Evolutionary conservation across 352 stramenopile genomes (phyloP).

Genomic region (Phytophthora fragariaefolia): DNA sequence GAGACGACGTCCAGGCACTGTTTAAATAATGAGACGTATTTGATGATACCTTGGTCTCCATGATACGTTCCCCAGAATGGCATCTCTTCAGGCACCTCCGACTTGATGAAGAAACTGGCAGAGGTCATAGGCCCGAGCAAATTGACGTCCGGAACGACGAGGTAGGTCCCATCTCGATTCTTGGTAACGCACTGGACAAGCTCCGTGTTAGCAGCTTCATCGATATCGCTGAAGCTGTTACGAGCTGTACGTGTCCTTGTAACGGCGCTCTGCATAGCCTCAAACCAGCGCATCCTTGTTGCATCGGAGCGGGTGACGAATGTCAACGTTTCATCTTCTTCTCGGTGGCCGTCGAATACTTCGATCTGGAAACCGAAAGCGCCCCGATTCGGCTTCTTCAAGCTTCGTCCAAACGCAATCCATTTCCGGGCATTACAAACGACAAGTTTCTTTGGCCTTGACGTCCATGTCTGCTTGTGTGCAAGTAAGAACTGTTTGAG

Average conservation of each 20-base stretch:
- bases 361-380: conserved; percentile 85
- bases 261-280: conserved; percentile 63
- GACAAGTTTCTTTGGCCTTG: conserved; percentile 64
- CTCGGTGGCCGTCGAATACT: conserved; percentile 73
- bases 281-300: conserved; percentile 65
- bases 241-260: conserved; percentile 47
- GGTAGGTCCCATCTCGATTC: conserved; percentile 49
- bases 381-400: conserved; percentile 71
- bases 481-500: conserved; percentile 72
- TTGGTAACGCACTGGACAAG: conserved; percentile 72
- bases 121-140: conserved; percentile 62
- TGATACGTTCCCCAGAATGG: conserved; percentile 84
- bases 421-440: conserved; percentile 79
- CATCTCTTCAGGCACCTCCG: conserved; percentile 78
- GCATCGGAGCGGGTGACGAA: conserved; percentile 73
- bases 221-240: conserved; percentile 63
- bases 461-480: conserved; percentile 65
- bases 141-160: conserved; percentile 67
- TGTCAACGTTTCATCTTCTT: conserved; percentile 78
- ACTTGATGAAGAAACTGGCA: conserved; percentile 78
- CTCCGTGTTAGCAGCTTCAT: conserved; percentile 67
- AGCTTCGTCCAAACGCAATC: conserved; percentile 74
- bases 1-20: conserved; percentile 63
- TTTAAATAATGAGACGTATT: conserved; percentile 77
- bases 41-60: conserved; percentile 62